Conservation (phyloP, 257 asterid species). For the Agastache rugosa region DNA sequence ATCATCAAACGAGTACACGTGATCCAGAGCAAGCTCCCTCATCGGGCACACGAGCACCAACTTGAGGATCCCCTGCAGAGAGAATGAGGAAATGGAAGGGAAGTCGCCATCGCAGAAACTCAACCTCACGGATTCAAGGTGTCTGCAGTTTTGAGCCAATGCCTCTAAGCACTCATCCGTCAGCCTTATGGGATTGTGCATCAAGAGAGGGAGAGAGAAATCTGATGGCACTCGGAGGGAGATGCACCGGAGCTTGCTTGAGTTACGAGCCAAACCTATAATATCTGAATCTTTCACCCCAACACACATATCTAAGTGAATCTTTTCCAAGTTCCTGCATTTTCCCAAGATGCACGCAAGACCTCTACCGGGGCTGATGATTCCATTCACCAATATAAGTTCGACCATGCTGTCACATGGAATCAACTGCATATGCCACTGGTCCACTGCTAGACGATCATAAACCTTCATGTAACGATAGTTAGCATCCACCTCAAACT, state of each 20-base stretch:
- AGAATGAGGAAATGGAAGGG: slow-evolving; percentile 61
- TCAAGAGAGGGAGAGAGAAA: slow-evolving; percentile 61
- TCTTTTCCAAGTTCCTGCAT: slow-evolving; percentile 69
- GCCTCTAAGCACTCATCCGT: slow-evolving; percentile 75
- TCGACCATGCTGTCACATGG: slow-evolving; percentile 78
- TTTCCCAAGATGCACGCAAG: slow-evolving; percentile 80
- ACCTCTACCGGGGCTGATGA: slow-evolving; percentile 81
- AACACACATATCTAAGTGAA: slow-evolving; percentile 76
- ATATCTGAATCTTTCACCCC: slow-evolving; percentile 83
- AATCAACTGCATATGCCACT: slow-evolving; percentile 69
- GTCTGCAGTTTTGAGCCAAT: slow-evolving; percentile 59
- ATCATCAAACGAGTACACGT: slow-evolving; percentile 70
- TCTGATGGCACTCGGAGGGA: slow-evolving; percentile 76
- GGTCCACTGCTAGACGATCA: slow-evolving; percentile 62
- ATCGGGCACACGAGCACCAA: slow-evolving; percentile 67
- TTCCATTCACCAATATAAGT: slow-evolving; percentile 73
- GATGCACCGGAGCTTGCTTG: slow-evolving; percentile 70
- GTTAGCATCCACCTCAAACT: slow-evolving; percentile 80
- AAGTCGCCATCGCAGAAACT: slow-evolving; percentile 71
- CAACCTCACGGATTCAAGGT: slow-evolving; percentile 62
- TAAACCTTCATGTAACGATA: slow-evolving; percentile 77
- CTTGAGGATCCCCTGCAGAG: slow-evolving; percentile 65
- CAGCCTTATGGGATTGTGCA: slow-evolving; percentile 62
- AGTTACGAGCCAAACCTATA: slow-evolving; percentile 61
- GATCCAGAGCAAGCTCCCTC: slow-evolving; percentile 69